Percentiles rank a stretch among this genome's conserved stretches.
Evolutionary conservation across 2,329 filamentous ascomycete species (phyloP).

Genomic region (Pezicula rhizophila): DNA sequence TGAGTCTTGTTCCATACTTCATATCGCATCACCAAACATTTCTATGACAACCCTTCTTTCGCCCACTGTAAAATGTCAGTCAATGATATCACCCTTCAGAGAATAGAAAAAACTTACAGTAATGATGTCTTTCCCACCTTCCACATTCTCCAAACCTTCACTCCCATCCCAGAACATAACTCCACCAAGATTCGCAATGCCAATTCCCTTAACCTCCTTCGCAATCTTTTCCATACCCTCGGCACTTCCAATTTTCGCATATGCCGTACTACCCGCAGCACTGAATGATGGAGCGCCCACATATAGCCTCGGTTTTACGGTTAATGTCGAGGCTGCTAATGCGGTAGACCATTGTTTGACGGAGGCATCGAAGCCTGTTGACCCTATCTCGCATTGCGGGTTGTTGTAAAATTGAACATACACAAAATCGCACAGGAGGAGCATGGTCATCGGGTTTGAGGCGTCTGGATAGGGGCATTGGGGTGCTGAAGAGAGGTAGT

Average conservation of each 20-base stretch:
- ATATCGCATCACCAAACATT: not conserved
- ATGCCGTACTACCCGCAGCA: constrained; percentile 26
- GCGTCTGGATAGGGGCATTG: constrained; percentile 34
- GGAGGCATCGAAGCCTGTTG: constrained; percentile 19
- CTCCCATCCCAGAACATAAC: constrained; percentile 35
- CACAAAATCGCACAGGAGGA: constrained; percentile 32
- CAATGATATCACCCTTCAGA: not conserved
- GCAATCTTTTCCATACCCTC: constrained; percentile 23
- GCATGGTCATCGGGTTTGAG: constrained; percentile 25
- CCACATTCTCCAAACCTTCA: constrained; percentile 22
- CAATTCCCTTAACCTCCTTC: constrained; percentile 23
- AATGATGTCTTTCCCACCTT: constrained; percentile 20
- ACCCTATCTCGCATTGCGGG: constrained; percentile 27
- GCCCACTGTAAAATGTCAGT: constrained; percentile 6
- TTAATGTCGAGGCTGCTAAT: constrained; percentile 8
- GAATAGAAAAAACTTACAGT: not conserved
- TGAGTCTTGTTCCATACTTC: not conserved
- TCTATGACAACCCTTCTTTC: constrained; percentile 13
- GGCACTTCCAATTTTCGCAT: constrained; percentile 20
- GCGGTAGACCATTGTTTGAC: constrained; percentile 29
- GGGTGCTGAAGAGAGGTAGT: constrained; percentile 33
- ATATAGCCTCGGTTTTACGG: constrained; percentile 25
- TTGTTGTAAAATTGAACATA: constrained; percentile 39
- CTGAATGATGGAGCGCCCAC: constrained; percentile 28
- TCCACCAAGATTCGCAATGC: constrained; percentile 29